Base-by-base conservation (phyloP, 129 eudicot species). In the Tagetes erecta region DNA sequence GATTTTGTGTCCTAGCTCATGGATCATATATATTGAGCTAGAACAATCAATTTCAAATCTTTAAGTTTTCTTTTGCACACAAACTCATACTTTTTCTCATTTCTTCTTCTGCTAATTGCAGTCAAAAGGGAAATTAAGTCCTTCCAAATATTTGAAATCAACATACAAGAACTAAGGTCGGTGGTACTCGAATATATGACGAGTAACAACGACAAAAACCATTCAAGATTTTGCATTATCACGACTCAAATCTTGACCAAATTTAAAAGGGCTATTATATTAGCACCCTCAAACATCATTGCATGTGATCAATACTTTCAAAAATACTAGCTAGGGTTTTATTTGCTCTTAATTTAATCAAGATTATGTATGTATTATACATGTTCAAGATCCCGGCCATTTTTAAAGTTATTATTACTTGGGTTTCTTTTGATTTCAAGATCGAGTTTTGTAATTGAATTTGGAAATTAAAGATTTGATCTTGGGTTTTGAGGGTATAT, bases 91-190 rank as follows among this genome's bases (percentile, higher is more conserved):
- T 58, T 77, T 79, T 80, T 78, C 78, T 64, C 39, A 52, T 51
- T 79, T 74, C 75, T 68, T 81, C 83, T 83, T 82, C 74, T 62
- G 85, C 79, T 20, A 20, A 20, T 68, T 79, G 85, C 86, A 74
- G 91, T 86, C 87, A 87, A 90, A 76, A 76, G 80, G 49, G 27
- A 83, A 87, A 20, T 20, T 20, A 20, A 76, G 88, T 81, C 82
- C 78, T 73, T 82, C 71, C 71, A 47, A 56, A 45, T 41, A 59
- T 65, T 80, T 74, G 80, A 80, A 79, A 64, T 55, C 59, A 35
- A 67, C 58, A 10, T 64, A 73, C 64, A 64, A 73, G 44, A 60
- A 10, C 77, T 63, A 71, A 70, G 8, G 2, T 2, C 60, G 77
- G 71, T 77, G 34, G 83, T 72, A 79, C 78, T 64, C 59, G 68